Base-by-base conservation (phyloP, 163 green algal species). In the Scenedesmus sp. region DNA sequence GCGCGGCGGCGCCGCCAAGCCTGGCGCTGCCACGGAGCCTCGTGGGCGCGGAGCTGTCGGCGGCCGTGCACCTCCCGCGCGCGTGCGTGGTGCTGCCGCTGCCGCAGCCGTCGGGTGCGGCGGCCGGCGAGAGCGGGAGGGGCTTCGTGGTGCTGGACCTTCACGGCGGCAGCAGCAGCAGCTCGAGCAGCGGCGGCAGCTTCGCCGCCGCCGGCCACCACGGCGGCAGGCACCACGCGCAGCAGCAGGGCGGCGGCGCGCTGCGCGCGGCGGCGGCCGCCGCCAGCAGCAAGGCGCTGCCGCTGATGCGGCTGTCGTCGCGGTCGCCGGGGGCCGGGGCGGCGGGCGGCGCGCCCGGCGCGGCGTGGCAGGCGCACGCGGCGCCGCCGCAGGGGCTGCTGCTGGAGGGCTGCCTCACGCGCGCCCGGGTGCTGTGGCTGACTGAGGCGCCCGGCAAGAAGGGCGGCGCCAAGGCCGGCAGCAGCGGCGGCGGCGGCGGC, bases 11-110 rank as follows among this genome's bases (percentile, higher is more conserved):
- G n/a, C n/a, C n/a, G n/a, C n/a, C n/a, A n/a, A 6, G 10, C 7
- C 39, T 54, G 29, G n/a, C 31, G 28, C 34, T 76, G 34, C 67
- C 53, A 33, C 53, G 31, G 24, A 24, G 4, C 4, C 24, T 67
- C 1, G 26, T 50, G 33, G 69, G 69, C 42, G 69, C 54, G 45
- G 69, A 67, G 14, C 9, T 58, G 36, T n/a, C 54, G 34, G 33
- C 58, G 22, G 54, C 69, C 24, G 34, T 69, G 15, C 69, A 77
- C 48, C n/a, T 67, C 1, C 9, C 69, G 2, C 22, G 69, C 14
- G 31, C 67, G n/a, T 77, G 71, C 45, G n/a, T 80, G 36, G 58
- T 80, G 20, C 44, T 80, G 60, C 58, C 71, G 22, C 60, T 80
- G 58, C 15, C 65, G 33, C 48, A 57, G 48, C 48, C 15, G 60